Conservation (phyloP, 371 early-diverging fungal genomes). For the Gilbertella persicaria region DNA sequence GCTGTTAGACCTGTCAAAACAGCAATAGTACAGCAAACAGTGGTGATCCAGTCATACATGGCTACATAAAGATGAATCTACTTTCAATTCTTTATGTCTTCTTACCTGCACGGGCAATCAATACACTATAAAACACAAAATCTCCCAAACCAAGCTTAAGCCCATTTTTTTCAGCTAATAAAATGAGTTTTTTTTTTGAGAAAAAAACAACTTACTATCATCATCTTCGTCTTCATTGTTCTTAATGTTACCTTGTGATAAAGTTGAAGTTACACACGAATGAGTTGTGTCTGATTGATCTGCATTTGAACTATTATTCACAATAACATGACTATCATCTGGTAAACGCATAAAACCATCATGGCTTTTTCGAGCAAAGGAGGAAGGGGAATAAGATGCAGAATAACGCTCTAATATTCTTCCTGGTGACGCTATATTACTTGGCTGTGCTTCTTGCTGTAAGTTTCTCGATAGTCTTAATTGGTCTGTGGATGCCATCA, state of each 20-base stretch:
- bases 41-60: conserved; percentile 87
- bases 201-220: conserved; percentile 14
- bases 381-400: conserved; percentile 4
- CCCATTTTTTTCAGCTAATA: conserved; percentile 61
- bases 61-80: conserved; percentile 38
- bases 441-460: too few species aligned
- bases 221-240: conserved; percentile 55
- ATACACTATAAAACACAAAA: conserved; percentile 89
- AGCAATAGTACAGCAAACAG: conserved; percentile 76
- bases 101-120: conserved; percentile 79
- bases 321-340: conserved; percentile 22
- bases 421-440: too few species aligned
- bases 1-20: conserved; percentile 82
- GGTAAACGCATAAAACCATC: conserved; percentile 32
- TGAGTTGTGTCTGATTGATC: background rate
- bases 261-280: conserved; percentile 1
- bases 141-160: conserved; percentile 87
- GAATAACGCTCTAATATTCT: background rate
- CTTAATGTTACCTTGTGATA: background rate
- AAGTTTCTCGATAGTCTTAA: conserved; percentile 1
- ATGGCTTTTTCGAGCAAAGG: conserved; percentile 12
- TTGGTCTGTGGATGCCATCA: conserved; percentile 61
- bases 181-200: background rate
- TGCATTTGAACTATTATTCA: background rate
- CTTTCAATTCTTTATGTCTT: background rate